Evolutionary conservation across 108 stramenopile genomes (phyloP).

Genomic region (Mediolabrus comicus): DNA sequence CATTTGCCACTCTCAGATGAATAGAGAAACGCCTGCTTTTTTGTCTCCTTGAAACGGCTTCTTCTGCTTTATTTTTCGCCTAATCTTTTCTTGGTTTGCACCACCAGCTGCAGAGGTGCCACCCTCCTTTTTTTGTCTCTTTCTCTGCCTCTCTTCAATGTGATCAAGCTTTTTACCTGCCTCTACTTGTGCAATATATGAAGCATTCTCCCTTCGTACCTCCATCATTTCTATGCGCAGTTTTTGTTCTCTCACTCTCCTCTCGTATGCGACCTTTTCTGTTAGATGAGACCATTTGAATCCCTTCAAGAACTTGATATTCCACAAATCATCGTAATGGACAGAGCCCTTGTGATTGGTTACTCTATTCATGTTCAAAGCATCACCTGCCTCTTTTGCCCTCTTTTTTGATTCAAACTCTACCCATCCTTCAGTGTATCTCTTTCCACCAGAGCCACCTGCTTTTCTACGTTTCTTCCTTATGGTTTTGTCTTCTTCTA

Average conservation of each 20-base stretch:
- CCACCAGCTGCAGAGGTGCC: slow-evolving; percentile 19
- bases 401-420: slow-evolving; percentile 92
- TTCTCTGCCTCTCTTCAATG: slow-evolving; percentile 89
- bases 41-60: slow-evolving; percentile 47
- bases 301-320: slow-evolving; percentile 90
- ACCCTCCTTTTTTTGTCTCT: slow-evolving; percentile 46
- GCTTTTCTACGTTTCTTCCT: slow-evolving; percentile 79
- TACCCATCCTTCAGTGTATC: slow-evolving; percentile 95
- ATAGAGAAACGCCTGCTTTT: neutral
- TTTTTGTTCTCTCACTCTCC: slow-evolving; percentile 89
- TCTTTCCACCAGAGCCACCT: slow-evolving; percentile 75
- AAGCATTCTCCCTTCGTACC: slow-evolving; percentile 88
- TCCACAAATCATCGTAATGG: slow-evolving; percentile 93
- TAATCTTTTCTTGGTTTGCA: slow-evolving; percentile 36
- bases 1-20: neutral
- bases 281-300: slow-evolving; percentile 97
- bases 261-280: slow-evolving; percentile 97
- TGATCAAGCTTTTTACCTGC: slow-evolving; percentile 83
- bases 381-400: slow-evolving; percentile 80
- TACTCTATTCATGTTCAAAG: slow-evolving; percentile 85
- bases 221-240: slow-evolving; percentile 90
- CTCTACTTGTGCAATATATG: slow-evolving; percentile 88
- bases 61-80: slow-evolving; percentile 51
- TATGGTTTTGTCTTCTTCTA: slow-evolving; percentile 84
- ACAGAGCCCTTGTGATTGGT: slow-evolving; percentile 78